These are phyloP conservation scores for Debaryomyces udenii DNA, from an alignment of 1,139 yeast genomes.

Conservation along the genomic window DNA sequence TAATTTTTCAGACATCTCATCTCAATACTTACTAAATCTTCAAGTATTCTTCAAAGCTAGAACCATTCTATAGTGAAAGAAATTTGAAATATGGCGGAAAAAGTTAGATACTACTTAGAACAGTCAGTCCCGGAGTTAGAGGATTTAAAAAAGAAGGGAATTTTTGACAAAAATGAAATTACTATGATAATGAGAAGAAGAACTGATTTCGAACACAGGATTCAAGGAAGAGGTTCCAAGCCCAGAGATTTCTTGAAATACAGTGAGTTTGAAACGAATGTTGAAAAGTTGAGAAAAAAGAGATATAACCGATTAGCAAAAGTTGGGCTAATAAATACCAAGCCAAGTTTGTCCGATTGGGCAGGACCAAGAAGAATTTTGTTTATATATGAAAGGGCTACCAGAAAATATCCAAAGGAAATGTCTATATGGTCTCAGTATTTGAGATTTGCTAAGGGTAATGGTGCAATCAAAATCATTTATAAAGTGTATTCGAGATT, in stretches of 20 bases:
- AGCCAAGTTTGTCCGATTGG: constrained; percentile 78
- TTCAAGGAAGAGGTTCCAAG: constrained; percentile 80
- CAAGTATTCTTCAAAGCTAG: no score
- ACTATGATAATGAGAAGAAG: constrained; percentile 87
- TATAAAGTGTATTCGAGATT: constrained; percentile 79
- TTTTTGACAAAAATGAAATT: constrained; percentile 80
- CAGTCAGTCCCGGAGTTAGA: constrained; percentile 91
- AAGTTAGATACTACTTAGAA: constrained; percentile 75
- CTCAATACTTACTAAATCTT: constrained; percentile 10
- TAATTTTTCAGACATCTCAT: constrained; percentile 16
- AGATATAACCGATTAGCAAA: constrained; percentile 65
- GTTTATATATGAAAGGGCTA: constrained; percentile 83
- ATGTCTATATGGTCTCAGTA: constrained; percentile 78
- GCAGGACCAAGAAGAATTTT: constrained; percentile 82
- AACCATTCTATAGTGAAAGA: no score
- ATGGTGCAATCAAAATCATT: constrained; percentile 78
- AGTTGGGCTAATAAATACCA: constrained; percentile 52
- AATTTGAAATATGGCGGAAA: constrained; percentile 68
- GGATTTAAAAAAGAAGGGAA: constrained; percentile 78
- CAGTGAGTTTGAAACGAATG: constrained; percentile 77
- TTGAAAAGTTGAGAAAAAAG: constrained; percentile 77
- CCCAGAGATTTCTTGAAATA: constrained; percentile 79
- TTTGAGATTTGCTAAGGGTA: constrained; percentile 69
- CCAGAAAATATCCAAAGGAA: constrained; percentile 78
- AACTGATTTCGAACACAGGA: constrained; percentile 93